Conservation (phyloP, 257 asterid genomes). For the Handroanthus guayacan region DNA sequence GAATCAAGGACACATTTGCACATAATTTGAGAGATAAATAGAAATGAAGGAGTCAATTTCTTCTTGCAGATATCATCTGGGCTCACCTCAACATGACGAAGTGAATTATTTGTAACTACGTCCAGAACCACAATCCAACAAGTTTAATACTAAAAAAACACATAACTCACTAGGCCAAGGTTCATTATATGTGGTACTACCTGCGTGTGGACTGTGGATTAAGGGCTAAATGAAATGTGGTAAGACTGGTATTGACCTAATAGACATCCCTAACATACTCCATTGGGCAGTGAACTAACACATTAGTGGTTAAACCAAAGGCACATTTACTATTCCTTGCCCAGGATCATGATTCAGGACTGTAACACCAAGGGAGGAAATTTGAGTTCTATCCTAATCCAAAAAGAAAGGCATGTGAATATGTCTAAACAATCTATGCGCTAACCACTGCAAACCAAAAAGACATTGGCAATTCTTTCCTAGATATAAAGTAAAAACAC, state of each 20-base stretch:
- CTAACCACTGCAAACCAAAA: slow-evolving; percentile 30
- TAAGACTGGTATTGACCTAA: too few relatives aligned
- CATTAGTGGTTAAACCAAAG: not conserved
- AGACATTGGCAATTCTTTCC: slow-evolving; percentile 24
- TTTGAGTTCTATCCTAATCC: not conserved
- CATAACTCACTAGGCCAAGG: too few relatives aligned
- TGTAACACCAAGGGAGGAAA: not conserved
- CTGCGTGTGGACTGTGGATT: too few relatives aligned
- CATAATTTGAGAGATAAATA: not conserved
- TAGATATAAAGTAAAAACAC: not conserved
- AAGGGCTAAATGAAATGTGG: too few relatives aligned
- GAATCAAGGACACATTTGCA: not conserved
- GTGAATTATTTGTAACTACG: not conserved
- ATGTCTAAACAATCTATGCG: not conserved
- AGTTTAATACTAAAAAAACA: too few relatives aligned
- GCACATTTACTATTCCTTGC: not conserved
- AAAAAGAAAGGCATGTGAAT: not conserved
- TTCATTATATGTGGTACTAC: too few relatives aligned
- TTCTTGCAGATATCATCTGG: not conserved
- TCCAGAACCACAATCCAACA: too few relatives aligned
- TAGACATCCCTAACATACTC: too few relatives aligned
- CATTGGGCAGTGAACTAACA: not conserved
- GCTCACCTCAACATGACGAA: slow-evolving; percentile 21
- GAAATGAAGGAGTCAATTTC: not conserved
- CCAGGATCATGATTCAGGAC: not conserved